phyloP scores from a whole-genome alignment of 179 eudicot species.

The Drosera spatulata region DNA sequence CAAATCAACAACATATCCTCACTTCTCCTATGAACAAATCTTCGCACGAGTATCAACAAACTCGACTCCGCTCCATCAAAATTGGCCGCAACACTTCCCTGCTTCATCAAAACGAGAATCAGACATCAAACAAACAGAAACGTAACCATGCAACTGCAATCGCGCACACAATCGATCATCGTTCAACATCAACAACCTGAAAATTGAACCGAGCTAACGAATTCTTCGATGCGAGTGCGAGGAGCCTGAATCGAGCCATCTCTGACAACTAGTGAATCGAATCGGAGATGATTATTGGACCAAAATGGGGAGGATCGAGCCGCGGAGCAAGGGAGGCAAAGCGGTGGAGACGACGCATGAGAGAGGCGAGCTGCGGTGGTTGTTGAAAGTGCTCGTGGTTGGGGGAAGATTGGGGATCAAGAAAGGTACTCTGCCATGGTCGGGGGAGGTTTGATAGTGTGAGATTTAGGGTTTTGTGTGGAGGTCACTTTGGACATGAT shows the following conservation, averaged over 20 bases:
- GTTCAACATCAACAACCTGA: neutral
- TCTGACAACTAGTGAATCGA: neutral
- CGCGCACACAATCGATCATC: neutral
- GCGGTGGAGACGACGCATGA: neutral
- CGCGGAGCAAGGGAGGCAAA: neutral
- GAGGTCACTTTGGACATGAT: neutral
- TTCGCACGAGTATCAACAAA: neutral
- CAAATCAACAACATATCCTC: neutral
- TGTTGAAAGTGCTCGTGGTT: neutral
- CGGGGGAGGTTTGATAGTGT: neutral
- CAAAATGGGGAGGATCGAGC: neutral
- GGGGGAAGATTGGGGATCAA: slow-evolving; percentile 19
- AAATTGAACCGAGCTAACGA: slow-evolving; percentile 2
- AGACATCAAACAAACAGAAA: neutral
- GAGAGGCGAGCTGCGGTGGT: neutral
- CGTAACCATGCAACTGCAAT: neutral
- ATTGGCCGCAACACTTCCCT: slow-evolving; percentile 1
- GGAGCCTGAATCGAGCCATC: slow-evolving; percentile 18
- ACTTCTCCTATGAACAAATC: slow-evolving; percentile 15
- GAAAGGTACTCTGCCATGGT: slow-evolving; percentile 7
- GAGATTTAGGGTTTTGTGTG: slow-evolving; percentile 10
- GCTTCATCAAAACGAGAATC: neutral
- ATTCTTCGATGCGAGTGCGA: slow-evolving; percentile 12
- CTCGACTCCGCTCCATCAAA: slow-evolving; percentile 8
- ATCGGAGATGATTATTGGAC: neutral